phyloP scores from a whole-genome alignment of 768 basidiomycete genomes.

The Leccinum fibrillosum region DNA sequence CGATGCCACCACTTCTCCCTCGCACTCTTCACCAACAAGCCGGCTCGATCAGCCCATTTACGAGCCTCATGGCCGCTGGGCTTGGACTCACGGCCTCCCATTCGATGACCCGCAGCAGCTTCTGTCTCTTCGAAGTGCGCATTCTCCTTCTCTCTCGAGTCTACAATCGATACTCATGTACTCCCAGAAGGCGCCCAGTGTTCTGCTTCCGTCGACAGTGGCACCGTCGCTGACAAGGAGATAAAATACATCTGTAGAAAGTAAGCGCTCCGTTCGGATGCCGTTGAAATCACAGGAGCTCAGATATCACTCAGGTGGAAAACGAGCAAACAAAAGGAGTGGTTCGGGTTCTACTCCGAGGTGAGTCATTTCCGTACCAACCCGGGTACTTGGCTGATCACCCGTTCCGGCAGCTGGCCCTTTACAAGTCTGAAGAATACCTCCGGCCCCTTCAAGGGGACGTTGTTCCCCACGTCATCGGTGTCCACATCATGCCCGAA shows the following conservation, averaged over 20 bases:
- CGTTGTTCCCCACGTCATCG: slow-evolving; percentile 52
- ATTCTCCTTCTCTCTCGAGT: not conserved
- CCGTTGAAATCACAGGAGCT: not conserved
- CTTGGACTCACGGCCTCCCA: slow-evolving; percentile 29
- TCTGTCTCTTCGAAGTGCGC: slow-evolving; percentile 25
- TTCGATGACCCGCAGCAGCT: slow-evolving; percentile 28
- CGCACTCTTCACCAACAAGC: slow-evolving; percentile 1
- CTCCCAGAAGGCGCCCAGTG: slow-evolving; percentile 35
- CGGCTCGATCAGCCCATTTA: slow-evolving; percentile 25
- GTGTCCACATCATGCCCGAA: slow-evolving; percentile 39
- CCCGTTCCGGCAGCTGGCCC: slow-evolving; percentile 39
- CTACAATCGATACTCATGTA: slow-evolving; percentile 3
- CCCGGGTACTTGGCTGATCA: slow-evolving; percentile 7
- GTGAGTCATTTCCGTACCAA: slow-evolving; percentile 22
- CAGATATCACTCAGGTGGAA: slow-evolving; percentile 30
- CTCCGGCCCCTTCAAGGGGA: slow-evolving; percentile 51
- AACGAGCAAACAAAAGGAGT: slow-evolving; percentile 27
- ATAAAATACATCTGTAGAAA: slow-evolving; percentile 37
- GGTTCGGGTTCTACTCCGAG: slow-evolving; percentile 42
- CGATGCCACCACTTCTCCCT: not conserved
- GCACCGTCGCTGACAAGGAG: slow-evolving; percentile 24
- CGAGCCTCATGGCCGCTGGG: slow-evolving; percentile 31
- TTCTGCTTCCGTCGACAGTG: slow-evolving; percentile 36
- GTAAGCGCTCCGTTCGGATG: slow-evolving; percentile 18
- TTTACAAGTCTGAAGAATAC: slow-evolving; percentile 46